Evolutionary conservation across 1,284 basidiomycete genomes (phyloP).

Genomic region (Trichosporon coremiiforme): DNA sequence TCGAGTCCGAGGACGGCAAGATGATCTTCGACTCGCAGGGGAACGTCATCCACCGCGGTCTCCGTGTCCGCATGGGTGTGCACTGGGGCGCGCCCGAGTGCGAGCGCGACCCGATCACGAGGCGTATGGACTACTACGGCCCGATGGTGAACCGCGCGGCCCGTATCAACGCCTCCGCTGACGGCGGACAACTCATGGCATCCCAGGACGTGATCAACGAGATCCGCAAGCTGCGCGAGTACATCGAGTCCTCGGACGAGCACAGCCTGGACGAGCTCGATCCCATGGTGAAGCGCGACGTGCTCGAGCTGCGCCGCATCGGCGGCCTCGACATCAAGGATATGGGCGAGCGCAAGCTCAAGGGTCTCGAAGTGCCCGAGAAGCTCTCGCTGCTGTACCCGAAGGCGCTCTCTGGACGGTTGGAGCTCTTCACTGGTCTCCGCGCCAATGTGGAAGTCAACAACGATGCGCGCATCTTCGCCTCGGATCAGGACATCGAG

Average conservation of each 20-base stretch:
- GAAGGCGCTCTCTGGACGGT: slow-evolving; percentile 70
- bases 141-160: slow-evolving; percentile 91
- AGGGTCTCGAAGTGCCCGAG: slow-evolving; percentile 90
- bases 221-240: slow-evolving; percentile 62
- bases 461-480: slow-evolving; percentile 58
- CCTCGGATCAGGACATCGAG: slow-evolving; percentile 68
- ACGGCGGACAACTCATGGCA: slow-evolving; percentile 93
- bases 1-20: slow-evolving; percentile 90
- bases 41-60: slow-evolving; percentile 76
- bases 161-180: slow-evolving; percentile 78
- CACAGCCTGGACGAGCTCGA: slow-evolving; percentile 55
- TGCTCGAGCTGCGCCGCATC: slow-evolving; percentile 63
- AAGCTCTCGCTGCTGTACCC: slow-evolving; percentile 84
- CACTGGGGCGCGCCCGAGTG: slow-evolving; percentile 91
- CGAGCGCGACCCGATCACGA: slow-evolving; percentile 89
- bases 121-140: slow-evolving; percentile 97
- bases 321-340: slow-evolving; percentile 69
- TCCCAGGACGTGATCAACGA: slow-evolving; percentile 86
- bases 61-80: slow-evolving; percentile 97
- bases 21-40: slow-evolving; percentile 72
- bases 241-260: slow-evolving; percentile 58
- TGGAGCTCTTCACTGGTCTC: slow-evolving; percentile 62
- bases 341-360: slow-evolving; percentile 88
- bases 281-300: slow-evolving; percentile 52
- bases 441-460: slow-evolving; percentile 58